Percentiles rank a stretch among this genome's conserved stretches.
phyloP scores from a whole-genome alignment of 2,329 filamentous ascomycete genomes.

The Aspergillus vadensis region DNA sequence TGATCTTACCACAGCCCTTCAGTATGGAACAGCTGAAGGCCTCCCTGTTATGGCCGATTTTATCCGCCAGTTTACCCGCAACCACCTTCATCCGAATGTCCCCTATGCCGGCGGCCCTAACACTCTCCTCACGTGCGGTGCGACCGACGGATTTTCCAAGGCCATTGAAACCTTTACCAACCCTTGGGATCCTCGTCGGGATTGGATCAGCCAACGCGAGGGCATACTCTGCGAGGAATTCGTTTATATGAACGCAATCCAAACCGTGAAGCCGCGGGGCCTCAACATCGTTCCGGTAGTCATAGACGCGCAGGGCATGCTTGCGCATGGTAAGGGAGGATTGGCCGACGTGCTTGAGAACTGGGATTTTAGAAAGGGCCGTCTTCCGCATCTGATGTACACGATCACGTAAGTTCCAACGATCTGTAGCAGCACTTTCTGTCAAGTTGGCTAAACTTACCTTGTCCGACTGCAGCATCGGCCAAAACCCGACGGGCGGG shows the following conservation, averaged over 20 bases:
- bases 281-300: constrained; percentile 72
- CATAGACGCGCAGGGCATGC: constrained; percentile 79
- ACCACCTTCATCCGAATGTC: constrained; percentile 77
- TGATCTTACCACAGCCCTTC: constrained; percentile 77
- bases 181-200: constrained; percentile 69
- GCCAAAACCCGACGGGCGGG: constrained; percentile 84
- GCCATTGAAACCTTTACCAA: constrained; percentile 73
- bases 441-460: constrained; percentile 9
- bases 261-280: constrained; percentile 66
- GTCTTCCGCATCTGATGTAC: constrained; percentile 81
- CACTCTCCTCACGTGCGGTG: constrained; percentile 75
- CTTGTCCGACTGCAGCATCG: constrained; percentile 58
- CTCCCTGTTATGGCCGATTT: constrained; percentile 79
- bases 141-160: constrained; percentile 84
- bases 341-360: constrained; percentile 76
- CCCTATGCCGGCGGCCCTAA: constrained; percentile 77
- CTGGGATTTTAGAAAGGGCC: constrained; percentile 76
- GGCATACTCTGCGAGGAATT: constrained; percentile 78
- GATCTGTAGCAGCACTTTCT: not conserved
- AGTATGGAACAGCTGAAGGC: constrained; percentile 82
- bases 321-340: constrained; percentile 70
- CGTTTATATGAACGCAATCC: constrained; percentile 75
- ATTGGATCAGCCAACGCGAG: constrained; percentile 70
- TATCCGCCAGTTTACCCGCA: constrained; percentile 73
- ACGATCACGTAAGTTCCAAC: constrained; percentile 72